Conservation (phyloP, 2,329 filamentous ascomycete genomes). For the Verticillium nubilum region DNA sequence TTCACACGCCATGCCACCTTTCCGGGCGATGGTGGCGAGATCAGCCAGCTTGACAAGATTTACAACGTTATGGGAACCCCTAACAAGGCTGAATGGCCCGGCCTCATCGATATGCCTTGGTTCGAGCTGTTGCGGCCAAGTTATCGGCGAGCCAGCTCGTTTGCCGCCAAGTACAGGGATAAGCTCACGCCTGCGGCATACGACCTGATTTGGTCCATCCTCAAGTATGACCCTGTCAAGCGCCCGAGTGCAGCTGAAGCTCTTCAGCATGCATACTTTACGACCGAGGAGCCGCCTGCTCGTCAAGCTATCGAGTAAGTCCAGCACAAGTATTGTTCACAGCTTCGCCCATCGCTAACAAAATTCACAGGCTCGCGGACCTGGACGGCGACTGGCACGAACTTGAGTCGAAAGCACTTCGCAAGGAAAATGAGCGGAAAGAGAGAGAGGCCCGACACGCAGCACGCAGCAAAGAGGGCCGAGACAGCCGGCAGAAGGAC, state of each 20-base stretch:
- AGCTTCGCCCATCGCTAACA: neutral
- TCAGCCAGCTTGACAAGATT: slow-evolving; percentile 95
- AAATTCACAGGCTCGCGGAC: slow-evolving; percentile 20
- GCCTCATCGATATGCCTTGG: slow-evolving; percentile 91
- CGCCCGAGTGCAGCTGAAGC: slow-evolving; percentile 81
- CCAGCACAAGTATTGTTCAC: neutral
- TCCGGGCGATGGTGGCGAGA: slow-evolving; percentile 90
- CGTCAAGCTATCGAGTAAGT: slow-evolving; percentile 77
- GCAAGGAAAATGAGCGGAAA: slow-evolving; percentile 78
- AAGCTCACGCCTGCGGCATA: slow-evolving; percentile 75
- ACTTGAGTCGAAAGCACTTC: slow-evolving; percentile 91
- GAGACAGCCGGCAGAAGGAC: slow-evolving; percentile 16
- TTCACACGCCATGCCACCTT: slow-evolving; percentile 93
- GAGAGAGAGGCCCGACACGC: slow-evolving; percentile 46
- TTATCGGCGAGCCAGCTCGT: slow-evolving; percentile 66
- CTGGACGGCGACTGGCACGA: slow-evolving; percentile 97
- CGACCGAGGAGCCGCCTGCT: slow-evolving; percentile 69
- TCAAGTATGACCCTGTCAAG: slow-evolving; percentile 79
- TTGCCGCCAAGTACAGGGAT: slow-evolving; percentile 77
- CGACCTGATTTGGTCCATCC: slow-evolving; percentile 77
- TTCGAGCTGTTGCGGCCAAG: slow-evolving; percentile 84
- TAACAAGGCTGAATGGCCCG: slow-evolving; percentile 78
- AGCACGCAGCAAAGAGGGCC: slow-evolving; percentile 28
- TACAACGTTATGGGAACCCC: slow-evolving; percentile 89
- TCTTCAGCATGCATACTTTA: slow-evolving; percentile 84